Evolutionary conservation across 2,329 filamentous ascomycete genomes (phyloP).

Genomic region (Phoma herbarum): DNA sequence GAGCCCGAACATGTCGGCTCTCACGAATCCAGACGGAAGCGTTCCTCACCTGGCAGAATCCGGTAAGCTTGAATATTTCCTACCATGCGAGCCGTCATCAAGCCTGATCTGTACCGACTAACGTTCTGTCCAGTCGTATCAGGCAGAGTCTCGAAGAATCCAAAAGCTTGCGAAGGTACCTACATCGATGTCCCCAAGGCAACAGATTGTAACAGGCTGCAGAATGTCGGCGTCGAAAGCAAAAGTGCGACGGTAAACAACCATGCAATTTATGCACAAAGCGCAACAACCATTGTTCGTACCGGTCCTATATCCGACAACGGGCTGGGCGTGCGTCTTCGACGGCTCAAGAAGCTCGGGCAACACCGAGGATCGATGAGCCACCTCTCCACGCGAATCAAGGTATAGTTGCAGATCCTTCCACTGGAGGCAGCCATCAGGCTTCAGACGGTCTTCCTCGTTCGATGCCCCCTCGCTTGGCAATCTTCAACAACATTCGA

Average conservation of each 20-base stretch:
- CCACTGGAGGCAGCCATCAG: background rate
- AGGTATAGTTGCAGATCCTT: background rate
- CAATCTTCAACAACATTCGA: constrained; percentile 21
- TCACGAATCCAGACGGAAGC: background rate
- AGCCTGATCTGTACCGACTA: background rate
- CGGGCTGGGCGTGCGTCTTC: background rate
- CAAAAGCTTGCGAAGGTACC: constrained; percentile 21
- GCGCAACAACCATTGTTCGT: constrained; percentile 11
- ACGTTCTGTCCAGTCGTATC: background rate
- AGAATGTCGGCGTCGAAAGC: constrained; percentile 20
- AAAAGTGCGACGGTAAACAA: constrained; percentile 16
- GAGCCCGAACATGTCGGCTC: background rate
- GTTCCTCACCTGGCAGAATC: background rate
- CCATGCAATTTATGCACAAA: constrained; percentile 11
- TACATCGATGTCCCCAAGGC: no score
- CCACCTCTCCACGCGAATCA: background rate
- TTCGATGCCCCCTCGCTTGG: constrained; percentile 14
- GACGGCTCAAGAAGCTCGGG: background rate
- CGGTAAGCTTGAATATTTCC: background rate
- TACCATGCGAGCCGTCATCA: background rate
- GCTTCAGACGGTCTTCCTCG: constrained; percentile 1
- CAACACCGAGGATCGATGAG: background rate
- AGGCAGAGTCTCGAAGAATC: constrained; percentile 14
- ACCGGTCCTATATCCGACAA: constrained; percentile 15
- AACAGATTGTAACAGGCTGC: background rate